Percentiles rank a stretch among this genome's conserved stretches.
These are phyloP conservation scores for Phaeolepiota aurea DNA, from an alignment of 768 basidiomycete species.

Conservation along the genomic window DNA sequence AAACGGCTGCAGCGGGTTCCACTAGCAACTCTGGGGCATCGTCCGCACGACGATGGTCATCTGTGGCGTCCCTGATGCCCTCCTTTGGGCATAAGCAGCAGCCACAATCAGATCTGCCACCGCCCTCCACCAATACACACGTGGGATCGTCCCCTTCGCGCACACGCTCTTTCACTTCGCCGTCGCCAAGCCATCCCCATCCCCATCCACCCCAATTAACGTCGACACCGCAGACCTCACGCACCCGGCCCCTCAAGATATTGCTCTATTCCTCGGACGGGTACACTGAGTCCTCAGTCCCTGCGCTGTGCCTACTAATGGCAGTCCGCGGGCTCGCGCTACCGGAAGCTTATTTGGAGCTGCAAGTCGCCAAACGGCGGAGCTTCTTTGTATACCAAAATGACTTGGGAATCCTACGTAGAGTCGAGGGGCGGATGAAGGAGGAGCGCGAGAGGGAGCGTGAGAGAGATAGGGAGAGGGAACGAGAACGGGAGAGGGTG, in stretches of 20 bases:
- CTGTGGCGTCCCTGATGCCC: constrained; percentile 30
- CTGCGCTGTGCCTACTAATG: constrained; percentile 86
- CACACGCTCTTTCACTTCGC: constrained; percentile 24
- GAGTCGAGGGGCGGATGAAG: constrained; percentile 48
- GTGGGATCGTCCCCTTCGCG: constrained; percentile 17
- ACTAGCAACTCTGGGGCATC: constrained; percentile 4
- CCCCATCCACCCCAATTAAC: constrained; percentile 9
- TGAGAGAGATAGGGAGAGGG: constrained; percentile 22
- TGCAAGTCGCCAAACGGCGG: constrained; percentile 73
- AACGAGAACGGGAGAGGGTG: constrained; percentile 21
- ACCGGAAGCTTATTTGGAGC: constrained; percentile 87
- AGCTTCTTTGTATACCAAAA: constrained; percentile 89
- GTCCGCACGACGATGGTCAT: constrained; percentile 31
- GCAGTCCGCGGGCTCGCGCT: constrained; percentile 53
- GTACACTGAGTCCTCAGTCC: constrained; percentile 88
- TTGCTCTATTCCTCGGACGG: constrained; percentile 81
- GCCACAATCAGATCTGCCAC: not conserved
- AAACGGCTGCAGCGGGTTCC: constrained; percentile 5
- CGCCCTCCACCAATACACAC: not conserved
- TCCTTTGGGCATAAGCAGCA: constrained; percentile 12
- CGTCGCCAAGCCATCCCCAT: constrained; percentile 13
- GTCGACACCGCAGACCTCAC: constrained; percentile 20
- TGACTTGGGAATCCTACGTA: constrained; percentile 66
- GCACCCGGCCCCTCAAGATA: constrained; percentile 61
- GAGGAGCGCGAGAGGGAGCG: constrained; percentile 33